A percentile compares a stretch with the other conserved stretches of the same genome.
Evolutionary conservation across 371 early-diverging fungal genomes (phyloP).

Genomic region (Fennellomyces sp.): DNA sequence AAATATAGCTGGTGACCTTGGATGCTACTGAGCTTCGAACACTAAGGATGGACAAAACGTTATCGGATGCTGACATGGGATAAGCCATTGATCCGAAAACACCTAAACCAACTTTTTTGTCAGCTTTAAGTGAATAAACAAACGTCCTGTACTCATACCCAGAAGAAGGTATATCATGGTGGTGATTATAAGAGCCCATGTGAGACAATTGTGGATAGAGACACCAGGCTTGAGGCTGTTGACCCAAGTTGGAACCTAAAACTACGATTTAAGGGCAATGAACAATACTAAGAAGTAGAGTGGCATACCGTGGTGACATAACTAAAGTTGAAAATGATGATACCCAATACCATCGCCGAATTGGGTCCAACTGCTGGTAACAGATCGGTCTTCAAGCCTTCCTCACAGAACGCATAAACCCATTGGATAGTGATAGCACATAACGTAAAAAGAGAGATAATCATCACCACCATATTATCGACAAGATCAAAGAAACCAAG

Average conservation of each 20-base stretch:
- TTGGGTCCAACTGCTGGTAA: slow-evolving; percentile 55
- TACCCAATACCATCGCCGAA: slow-evolving; percentile 55
- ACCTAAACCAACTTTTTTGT: no score
- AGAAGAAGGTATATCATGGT: slow-evolving; percentile 48
- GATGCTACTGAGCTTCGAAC: slow-evolving; percentile 44
- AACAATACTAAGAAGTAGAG: background rate
- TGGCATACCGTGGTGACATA: slow-evolving; percentile 56
- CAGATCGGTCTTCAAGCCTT: slow-evolving; percentile 48
- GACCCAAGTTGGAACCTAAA: slow-evolving; percentile 64
- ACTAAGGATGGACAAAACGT: slow-evolving; percentile 48
- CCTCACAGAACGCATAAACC: slow-evolving; percentile 54
- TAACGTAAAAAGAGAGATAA: slow-evolving; percentile 53
- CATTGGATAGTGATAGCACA: slow-evolving; percentile 53
- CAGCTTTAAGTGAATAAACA: no score
- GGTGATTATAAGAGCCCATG: slow-evolving; percentile 50
- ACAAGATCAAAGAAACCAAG: slow-evolving; percentile 58
- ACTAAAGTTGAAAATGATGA: slow-evolving; percentile 65
- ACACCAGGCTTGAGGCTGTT: slow-evolving; percentile 56
- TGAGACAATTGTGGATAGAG: slow-evolving; percentile 54
- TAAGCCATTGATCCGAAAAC: slow-evolving; percentile 63
- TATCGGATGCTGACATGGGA: slow-evolving; percentile 50
- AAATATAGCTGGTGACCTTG: slow-evolving; percentile 65
- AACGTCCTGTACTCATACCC: background rate
- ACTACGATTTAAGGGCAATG: no score
- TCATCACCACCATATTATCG: slow-evolving; percentile 60